Conservation (phyloP, 2,329 filamentous ascomycete species). For the Diaporthe ampelina region DNA sequence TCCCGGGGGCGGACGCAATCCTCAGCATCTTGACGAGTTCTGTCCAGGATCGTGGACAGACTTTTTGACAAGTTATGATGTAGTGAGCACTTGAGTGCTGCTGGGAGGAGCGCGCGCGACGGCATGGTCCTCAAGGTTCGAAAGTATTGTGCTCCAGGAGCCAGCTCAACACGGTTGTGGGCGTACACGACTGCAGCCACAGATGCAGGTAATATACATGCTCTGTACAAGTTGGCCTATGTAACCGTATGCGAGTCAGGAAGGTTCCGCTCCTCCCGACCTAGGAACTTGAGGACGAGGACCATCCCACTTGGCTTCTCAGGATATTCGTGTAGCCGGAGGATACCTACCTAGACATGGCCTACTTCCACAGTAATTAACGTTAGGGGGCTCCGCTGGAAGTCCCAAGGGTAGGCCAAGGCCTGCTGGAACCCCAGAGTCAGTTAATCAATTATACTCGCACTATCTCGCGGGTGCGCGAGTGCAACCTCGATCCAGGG, state of each 20-base stretch:
- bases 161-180: background rate
- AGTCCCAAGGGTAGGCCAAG: background rate
- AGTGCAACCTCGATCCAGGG: conserved; percentile 32
- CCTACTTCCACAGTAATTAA: too few species aligned
- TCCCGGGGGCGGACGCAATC: background rate
- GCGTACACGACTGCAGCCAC: background rate
- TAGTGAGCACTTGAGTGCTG: too few species aligned
- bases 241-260: conserved; percentile 6
- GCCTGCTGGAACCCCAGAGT: conserved; percentile 1
- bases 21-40: background rate
- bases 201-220: background rate
- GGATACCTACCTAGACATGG: background rate
- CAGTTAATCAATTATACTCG: background rate
- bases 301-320: background rate
- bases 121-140: background rate
- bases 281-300: background rate
- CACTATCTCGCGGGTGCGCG: background rate
- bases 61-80: too few species aligned
- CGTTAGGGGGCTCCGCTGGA: background rate
- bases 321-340: background rate
- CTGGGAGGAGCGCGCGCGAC: too few species aligned
- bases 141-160: background rate
- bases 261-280: conserved; percentile 10
- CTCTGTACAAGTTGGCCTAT: background rate
- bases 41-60: too few species aligned